Base-by-base conservation (phyloP, 2,329 filamentous ascomycete species). In the Nigrospora oryzae region DNA sequence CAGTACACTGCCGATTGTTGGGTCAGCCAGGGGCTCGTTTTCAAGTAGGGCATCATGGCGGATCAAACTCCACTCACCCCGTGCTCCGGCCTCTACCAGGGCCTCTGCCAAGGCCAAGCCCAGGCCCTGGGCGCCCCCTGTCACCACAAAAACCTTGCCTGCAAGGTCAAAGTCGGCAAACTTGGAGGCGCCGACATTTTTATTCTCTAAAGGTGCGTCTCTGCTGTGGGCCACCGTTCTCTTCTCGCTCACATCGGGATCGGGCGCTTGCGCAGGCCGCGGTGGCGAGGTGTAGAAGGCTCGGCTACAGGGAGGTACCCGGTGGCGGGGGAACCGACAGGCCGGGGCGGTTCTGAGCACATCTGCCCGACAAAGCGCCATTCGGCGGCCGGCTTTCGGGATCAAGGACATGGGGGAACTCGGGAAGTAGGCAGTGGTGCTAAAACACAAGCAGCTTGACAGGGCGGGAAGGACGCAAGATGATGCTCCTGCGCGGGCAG, bases 81-180 rank as follows among this genome's bases (percentile, higher is more conserved):
- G 85, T 19, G 84, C 86, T 16, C 86, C 86, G 19, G 85, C 85
- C 62, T 90, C 84, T 12, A 87, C 69, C 13, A 90, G 65, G 1
- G 81, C 84, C 55, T 90, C 84, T 1, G 84, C 78, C 54, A 89
- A 77, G 6, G 82, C 78, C 16, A 91, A 65, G n/a, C 86, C 86
- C 11, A 90, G 71, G 0, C 86, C 86, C 48, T 81, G 74, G 3
- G 78, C 85, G 44, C 77, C 86, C 15, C 86, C 86, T 2, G 84
- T 85, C 3, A 89, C 81, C 30, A 86, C 61, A 39, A 88, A 77
- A 1, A 86, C 74, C 55, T 81, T 83, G 47, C 79, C 77, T n/a
- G 68, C 68, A 33, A 90, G 68, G 50, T 77, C 79, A 64, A 89
- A 89, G 58, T 89, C 85, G 6, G 80, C 76, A 42, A 85, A 59